A percentile compares a stretch with the other conserved stretches of the same genome.
These are phyloP conservation scores for Physocladia obscura DNA, from an alignment of 192 early-diverging fungal species.

Conservation along the genomic window DNA sequence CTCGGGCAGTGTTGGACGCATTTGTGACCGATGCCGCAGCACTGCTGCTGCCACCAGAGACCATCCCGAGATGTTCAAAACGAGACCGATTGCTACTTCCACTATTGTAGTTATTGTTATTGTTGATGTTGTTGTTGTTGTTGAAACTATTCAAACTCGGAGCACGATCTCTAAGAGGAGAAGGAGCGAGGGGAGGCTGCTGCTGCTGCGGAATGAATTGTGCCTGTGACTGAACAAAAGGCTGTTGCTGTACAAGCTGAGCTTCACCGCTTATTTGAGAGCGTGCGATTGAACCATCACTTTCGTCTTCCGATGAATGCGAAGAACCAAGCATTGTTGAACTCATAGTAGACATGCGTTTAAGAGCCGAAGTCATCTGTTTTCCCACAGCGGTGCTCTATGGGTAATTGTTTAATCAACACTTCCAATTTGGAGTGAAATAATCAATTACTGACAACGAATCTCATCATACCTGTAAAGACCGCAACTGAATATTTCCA, in stretches of 20 bases:
- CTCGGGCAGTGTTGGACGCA: not conserved
- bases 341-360: constrained; percentile 28
- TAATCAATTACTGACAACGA: too few relatives aligned
- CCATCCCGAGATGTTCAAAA: constrained; percentile 25
- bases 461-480: constrained; percentile 45
- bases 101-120: not conserved
- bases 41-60: constrained; percentile 6
- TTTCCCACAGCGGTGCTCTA: constrained; percentile 76
- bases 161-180: not conserved
- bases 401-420: not conserved
- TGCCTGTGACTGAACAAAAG: not conserved
- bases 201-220: not conserved
- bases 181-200: not conserved
- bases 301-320: constrained; percentile 7
- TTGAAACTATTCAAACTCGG: not conserved
- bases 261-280: too few relatives aligned
- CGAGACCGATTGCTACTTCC: not conserved
- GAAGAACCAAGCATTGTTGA: not conserved
- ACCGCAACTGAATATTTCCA: constrained; percentile 29
- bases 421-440: not conserved
- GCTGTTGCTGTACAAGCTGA: too few relatives aligned
- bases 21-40: not conserved
- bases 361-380: constrained; percentile 65
- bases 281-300: too few relatives aligned
- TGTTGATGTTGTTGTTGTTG: too few relatives aligned